phyloP scores from a whole-genome alignment of 2,329 filamentous ascomycete species.

The Xylariaceae sp. region DNA sequence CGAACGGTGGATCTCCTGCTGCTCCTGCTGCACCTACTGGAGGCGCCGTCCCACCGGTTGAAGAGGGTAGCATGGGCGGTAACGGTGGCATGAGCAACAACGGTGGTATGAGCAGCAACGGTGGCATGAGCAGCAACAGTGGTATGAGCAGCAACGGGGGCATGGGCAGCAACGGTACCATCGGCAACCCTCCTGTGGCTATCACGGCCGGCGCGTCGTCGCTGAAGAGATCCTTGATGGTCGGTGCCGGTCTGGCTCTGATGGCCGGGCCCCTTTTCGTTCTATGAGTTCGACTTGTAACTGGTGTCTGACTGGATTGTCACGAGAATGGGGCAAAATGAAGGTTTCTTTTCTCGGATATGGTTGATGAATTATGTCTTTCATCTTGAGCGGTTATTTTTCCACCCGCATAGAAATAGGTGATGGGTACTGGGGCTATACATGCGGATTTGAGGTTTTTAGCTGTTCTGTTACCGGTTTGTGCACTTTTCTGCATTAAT shows the following conservation, averaged over 20 bases:
- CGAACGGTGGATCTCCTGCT: slow-evolving; percentile 8
- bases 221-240: slow-evolving; percentile 36
- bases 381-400: slow-evolving; percentile 4
- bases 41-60: background rate
- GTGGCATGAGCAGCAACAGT: background rate
- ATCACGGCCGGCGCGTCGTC: slow-evolving; percentile 37
- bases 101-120: background rate
- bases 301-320: background rate
- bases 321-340: background rate
- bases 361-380: slow-evolving; percentile 31
- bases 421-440: slow-evolving; percentile 7
- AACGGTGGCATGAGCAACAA: background rate
- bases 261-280: slow-evolving; percentile 38
- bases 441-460: slow-evolving; percentile 6
- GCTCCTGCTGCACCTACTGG: slow-evolving; percentile 11
- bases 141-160: background rate
- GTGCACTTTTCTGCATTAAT: slow-evolving; percentile 11
- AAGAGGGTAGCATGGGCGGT: background rate
- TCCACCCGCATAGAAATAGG: slow-evolving; percentile 1
- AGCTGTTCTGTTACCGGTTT: slow-evolving; percentile 1
- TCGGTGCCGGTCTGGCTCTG: slow-evolving; percentile 37
- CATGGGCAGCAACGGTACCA: slow-evolving; percentile 30
- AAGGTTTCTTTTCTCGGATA: slow-evolving; percentile 27
- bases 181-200: slow-evolving; percentile 20
- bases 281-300: slow-evolving; percentile 30